These are phyloP conservation scores for Aspergillus nanangensis DNA, from an alignment of 495 filamentous ascomycete genomes.

Conservation along the genomic window DNA sequence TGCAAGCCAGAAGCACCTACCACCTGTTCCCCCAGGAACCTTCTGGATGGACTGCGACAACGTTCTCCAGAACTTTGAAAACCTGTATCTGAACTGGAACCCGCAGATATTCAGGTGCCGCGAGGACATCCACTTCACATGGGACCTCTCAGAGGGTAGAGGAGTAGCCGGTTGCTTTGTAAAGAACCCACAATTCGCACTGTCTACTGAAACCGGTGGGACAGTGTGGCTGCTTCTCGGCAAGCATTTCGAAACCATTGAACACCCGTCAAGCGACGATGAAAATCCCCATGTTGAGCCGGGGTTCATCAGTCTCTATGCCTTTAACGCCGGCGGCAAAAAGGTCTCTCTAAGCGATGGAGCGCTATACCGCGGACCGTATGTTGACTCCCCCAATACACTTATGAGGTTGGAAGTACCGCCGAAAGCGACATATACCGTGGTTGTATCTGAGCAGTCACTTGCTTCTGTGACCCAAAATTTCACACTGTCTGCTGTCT, in stretches of 20 bases:
- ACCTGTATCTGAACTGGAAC: constrained; percentile 97
- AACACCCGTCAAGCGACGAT: constrained; percentile 11
- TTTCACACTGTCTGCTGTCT: constrained; percentile 84
- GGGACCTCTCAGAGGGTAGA: constrained; percentile 63
- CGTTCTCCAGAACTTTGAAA: constrained; percentile 85
- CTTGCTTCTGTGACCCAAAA: constrained; percentile 63
- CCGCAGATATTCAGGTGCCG: constrained; percentile 74
- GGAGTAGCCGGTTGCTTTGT: constrained; percentile 59
- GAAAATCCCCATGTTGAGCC: constrained; percentile 36
- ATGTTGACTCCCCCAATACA: constrained; percentile 90
- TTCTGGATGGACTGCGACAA: constrained; percentile 92
- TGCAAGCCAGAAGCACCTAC: constrained; percentile 9
- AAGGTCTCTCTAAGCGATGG: constrained; percentile 68
- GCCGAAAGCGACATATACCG: constrained; percentile 59
- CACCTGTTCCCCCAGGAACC: constrained; percentile 53
- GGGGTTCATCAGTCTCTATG: constrained; percentile 83
- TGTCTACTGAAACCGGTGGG: constrained; percentile 52
- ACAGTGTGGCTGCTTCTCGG: constrained; percentile 80
- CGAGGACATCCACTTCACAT: constrained; percentile 86
- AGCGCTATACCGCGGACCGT: constrained; percentile 65
- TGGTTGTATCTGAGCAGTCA: constrained; percentile 74
- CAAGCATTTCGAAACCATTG: constrained; percentile 64
- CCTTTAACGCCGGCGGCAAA: constrained; percentile 69
- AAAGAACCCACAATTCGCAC: constrained; percentile 77
- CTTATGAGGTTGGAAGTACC: constrained; percentile 70